Conservation (phyloP, 2,329 filamentous ascomycete genomes). For the Colletotrichum sp. region DNA sequence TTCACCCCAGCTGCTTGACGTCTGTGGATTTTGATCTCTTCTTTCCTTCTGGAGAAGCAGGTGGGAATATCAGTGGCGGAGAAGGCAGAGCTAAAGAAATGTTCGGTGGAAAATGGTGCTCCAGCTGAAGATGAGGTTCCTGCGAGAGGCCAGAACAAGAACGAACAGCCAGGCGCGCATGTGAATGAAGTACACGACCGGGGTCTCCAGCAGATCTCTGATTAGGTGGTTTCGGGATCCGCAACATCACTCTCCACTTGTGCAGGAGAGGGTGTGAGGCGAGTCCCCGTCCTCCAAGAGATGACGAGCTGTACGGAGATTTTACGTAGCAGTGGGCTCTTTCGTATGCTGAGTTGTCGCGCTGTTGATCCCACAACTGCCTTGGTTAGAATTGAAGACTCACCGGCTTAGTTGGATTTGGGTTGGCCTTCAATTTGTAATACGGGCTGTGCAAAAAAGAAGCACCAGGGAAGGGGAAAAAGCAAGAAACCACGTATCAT, state of each 20-base stretch:
- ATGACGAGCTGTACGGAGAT: background rate
- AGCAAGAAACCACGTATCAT: background rate
- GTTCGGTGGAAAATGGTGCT: background rate
- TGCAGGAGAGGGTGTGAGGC: background rate
- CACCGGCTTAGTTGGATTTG: background rate
- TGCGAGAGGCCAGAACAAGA: background rate
- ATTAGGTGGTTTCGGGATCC: constrained; percentile 6
- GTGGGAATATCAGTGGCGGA: background rate
- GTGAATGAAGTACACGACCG: background rate
- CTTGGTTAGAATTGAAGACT: background rate
- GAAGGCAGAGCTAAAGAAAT: background rate
- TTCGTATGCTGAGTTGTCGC: background rate
- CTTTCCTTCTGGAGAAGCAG: background rate
- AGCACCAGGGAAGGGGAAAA: background rate
- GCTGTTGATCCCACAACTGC: background rate
- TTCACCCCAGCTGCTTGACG: background rate
- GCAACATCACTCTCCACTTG: background rate
- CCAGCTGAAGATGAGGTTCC: background rate
- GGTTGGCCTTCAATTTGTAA: background rate
- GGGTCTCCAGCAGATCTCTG: constrained; percentile 3
- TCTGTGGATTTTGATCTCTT: background rate
- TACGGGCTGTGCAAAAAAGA: background rate
- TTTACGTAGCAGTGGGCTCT: background rate
- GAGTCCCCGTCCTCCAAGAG: background rate
- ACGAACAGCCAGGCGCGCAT: background rate